Conservation (phyloP, 2,329 filamentous ascomycete genomes). For the Chaetomium globosum region DNA sequence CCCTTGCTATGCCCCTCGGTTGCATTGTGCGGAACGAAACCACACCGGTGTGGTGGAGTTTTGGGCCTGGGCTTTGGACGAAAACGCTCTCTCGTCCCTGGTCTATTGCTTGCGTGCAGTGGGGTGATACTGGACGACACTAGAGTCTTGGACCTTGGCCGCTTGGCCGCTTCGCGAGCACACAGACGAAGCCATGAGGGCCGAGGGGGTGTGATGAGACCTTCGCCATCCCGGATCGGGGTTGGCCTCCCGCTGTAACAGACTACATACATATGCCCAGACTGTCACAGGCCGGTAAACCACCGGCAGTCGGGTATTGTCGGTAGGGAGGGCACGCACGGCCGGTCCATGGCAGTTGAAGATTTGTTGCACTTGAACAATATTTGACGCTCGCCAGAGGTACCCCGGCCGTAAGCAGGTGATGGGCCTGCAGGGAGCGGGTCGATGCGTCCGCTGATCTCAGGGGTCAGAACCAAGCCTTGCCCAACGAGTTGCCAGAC, state of each 20-base stretch:
- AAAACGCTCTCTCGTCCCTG: background rate
- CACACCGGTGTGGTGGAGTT: background rate
- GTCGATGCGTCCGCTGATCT: background rate
- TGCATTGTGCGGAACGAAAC: background rate
- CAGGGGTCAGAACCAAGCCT: background rate
- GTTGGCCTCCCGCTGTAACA: background rate
- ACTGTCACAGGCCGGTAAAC: background rate
- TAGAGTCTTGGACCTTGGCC: background rate
- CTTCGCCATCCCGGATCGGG: background rate
- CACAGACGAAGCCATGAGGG: background rate
- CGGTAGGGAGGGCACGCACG: background rate
- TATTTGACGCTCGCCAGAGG: background rate
- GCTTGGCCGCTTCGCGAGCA: background rate
- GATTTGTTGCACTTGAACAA: background rate
- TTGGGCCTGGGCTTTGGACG: background rate
- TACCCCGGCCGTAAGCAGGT: background rate
- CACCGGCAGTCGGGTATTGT: background rate
- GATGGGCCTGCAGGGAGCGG: background rate
- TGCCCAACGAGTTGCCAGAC: background rate
- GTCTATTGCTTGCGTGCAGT: background rate
- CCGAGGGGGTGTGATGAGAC: background rate
- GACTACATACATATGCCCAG: background rate
- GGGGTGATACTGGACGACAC: background rate
- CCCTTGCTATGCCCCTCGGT: slow-evolving; percentile 1
- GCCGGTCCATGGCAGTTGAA: background rate